Evolutionary conservation across 257 asterid genomes (phyloP).

Genomic region (Jacaranda mimosifolia): DNA sequence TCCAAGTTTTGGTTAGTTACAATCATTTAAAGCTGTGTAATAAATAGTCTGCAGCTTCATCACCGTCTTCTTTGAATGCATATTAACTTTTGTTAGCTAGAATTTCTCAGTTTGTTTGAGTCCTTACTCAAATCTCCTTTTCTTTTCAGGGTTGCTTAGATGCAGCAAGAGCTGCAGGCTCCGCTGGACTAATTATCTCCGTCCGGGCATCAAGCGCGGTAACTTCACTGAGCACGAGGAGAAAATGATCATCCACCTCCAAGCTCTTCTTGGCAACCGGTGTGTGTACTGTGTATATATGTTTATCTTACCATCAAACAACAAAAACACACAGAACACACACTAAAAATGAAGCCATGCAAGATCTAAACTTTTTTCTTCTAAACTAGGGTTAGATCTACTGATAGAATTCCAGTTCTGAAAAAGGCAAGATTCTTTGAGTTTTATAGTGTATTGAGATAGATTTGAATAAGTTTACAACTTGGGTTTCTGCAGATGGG

Average conservation of each 20-base stretch:
- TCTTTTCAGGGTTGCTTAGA: slow-evolving; percentile 60
- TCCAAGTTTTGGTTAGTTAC: slow-evolving; percentile 42
- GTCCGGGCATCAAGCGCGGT: slow-evolving; percentile 83
- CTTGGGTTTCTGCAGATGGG: slow-evolving; percentile 57
- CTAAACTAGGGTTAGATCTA: slow-evolving; percentile 42
- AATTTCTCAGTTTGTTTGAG: background rate
- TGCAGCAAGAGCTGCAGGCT: slow-evolving; percentile 85
- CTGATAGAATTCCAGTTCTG: background rate
- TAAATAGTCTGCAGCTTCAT: slow-evolving; percentile 42
- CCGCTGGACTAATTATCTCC: slow-evolving; percentile 82
- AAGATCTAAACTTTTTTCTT: slow-evolving; percentile 26
- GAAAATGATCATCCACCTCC: slow-evolving; percentile 78
- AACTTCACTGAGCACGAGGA: slow-evolving; percentile 70
- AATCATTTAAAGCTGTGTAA: slow-evolving; percentile 53
- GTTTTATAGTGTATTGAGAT: background rate
- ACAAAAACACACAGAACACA: slow-evolving; percentile 3
- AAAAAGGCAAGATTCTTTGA: background rate
- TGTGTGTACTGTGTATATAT: slow-evolving; percentile 8
- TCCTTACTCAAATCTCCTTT: background rate
- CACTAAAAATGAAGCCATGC: slow-evolving; percentile 20
- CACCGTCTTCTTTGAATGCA: slow-evolving; percentile 49
- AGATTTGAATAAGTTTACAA: background rate
- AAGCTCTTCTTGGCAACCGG: slow-evolving; percentile 85
- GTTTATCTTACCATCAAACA: background rate
- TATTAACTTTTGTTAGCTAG: slow-evolving; percentile 21